Conservation (phyloP, 2,329 filamentous ascomycete species). For the Fusarium cyanostomum region DNA sequence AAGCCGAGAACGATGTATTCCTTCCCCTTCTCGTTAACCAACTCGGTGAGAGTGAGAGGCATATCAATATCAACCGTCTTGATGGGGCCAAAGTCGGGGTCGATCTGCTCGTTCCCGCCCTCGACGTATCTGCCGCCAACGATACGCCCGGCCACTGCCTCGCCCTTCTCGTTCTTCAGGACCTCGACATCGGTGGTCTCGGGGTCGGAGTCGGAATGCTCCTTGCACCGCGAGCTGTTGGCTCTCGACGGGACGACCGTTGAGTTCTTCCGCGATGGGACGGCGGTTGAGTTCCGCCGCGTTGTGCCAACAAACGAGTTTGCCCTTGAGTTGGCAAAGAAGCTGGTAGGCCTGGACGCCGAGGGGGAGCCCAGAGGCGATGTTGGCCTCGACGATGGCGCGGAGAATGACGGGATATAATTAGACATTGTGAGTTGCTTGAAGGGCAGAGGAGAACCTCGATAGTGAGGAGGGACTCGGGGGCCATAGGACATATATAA, state of each 20-base stretch:
- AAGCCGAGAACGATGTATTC: constrained; percentile 36
- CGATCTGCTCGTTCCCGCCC: constrained; percentile 21
- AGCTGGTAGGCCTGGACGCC: constrained; percentile 33
- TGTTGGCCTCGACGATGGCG: constrained; percentile 32
- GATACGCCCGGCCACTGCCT: constrained; percentile 26
- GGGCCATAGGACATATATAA: constrained; percentile 22
- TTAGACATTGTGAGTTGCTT: constrained; percentile 29
- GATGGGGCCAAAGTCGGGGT: constrained; percentile 30
- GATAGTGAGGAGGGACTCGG: background rate
- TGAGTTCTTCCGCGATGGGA: constrained; percentile 25
- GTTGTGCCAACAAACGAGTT: constrained; percentile 30
- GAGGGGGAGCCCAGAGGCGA: constrained; percentile 33
- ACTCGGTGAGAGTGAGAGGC: constrained; percentile 31
- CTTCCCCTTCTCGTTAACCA: constrained; percentile 30
- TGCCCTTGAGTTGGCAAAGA: constrained; percentile 33
- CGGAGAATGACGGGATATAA: constrained; percentile 36
- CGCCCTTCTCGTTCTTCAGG: constrained; percentile 26
- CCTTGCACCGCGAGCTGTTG: constrained; percentile 11
- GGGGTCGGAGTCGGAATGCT: constrained; percentile 16
- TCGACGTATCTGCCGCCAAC: constrained; percentile 35
- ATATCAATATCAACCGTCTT: constrained; percentile 34
- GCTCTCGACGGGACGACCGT: constrained; percentile 1
- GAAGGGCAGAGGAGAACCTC: background rate
- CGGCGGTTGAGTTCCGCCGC: constrained; percentile 13
- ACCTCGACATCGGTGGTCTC: constrained; percentile 28